These are phyloP conservation scores for Serendipita sp. DNA, from an alignment of 768 basidiomycete genomes.

Conservation along the genomic window DNA sequence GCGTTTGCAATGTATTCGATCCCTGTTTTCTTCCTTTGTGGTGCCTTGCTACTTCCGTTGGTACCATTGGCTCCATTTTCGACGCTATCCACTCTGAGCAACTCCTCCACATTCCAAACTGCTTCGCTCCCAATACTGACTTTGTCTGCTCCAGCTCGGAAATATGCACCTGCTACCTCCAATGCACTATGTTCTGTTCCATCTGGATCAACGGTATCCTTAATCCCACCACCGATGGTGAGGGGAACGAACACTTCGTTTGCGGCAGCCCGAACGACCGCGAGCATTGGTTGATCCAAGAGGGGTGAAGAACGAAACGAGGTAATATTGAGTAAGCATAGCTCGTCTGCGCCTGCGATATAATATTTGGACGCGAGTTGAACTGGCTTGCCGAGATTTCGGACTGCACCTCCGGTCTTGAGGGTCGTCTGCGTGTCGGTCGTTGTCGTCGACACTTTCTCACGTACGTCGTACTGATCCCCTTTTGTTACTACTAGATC, in stretches of 20 bases:
- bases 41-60: too few species aligned
- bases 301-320: conserved; percentile 95
- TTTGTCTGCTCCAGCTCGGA: conserved; percentile 95
- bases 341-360: conserved; percentile 77
- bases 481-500: conserved; percentile 99
- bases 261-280: conserved; percentile 80
- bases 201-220: conserved; percentile 89
- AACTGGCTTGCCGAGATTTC: conserved; percentile 96
- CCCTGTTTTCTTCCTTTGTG: conserved; percentile 43
- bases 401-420: conserved; percentile 55
- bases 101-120: conserved; percentile 76
- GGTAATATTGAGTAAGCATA: conserved; percentile 97
- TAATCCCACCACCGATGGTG: conserved; percentile 96
- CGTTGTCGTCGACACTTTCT: conserved; percentile 28
- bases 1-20: conserved; percentile 82
- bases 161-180: conserved; percentile 91
- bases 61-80: conserved; percentile 17
- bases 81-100: conserved; percentile 25
- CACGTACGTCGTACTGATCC: conserved; percentile 96
- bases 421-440: conserved; percentile 18
- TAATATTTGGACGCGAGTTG: conserved; percentile 79
- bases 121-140: conserved; percentile 96
- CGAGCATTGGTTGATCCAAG: conserved; percentile 94
- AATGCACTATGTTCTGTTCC: conserved; percentile 73
- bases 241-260: conserved; percentile 89